These are phyloP conservation scores for Spathaspora boniae DNA, from an alignment of 805 yeast species.

Conservation along the genomic window DNA sequence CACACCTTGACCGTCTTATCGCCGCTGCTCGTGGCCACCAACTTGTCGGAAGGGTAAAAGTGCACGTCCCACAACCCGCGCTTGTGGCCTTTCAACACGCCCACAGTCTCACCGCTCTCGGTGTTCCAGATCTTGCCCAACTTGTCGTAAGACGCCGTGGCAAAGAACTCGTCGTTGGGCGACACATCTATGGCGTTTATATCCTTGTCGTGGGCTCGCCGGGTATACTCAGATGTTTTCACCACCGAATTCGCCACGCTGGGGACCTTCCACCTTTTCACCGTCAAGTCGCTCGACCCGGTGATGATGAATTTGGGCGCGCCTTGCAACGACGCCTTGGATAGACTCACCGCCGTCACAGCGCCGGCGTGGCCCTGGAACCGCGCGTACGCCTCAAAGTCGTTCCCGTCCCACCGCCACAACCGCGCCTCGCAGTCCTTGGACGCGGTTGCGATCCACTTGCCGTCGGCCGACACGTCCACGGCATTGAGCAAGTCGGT, in stretches of 20 bases:
- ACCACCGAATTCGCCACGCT: constrained; percentile 32
- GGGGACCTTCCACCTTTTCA: constrained; percentile 82
- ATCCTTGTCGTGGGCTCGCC: constrained; percentile 96
- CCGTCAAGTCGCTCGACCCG: constrained; percentile 79
- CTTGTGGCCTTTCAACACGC: constrained; percentile 83
- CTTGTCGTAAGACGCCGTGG: constrained; percentile 93
- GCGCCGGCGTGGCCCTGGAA: constrained; percentile 87
- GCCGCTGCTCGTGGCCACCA: constrained; percentile 82
- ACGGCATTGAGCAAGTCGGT: constrained; percentile 77
- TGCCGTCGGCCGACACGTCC: constrained; percentile 75
- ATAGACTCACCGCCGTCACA: constrained; percentile 76
- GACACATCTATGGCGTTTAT: constrained; percentile 85
- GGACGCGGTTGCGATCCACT: constrained; percentile 88
- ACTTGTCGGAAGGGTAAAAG: constrained; percentile 76
- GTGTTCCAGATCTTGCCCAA: constrained; percentile 86
- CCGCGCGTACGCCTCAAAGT: constrained; percentile 49
- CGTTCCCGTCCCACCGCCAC: constrained; percentile 63
- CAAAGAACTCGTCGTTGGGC: constrained; percentile 86
- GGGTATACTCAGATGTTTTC: constrained; percentile 74
- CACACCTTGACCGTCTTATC: constrained; percentile 88
- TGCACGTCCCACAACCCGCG: constrained; percentile 92
- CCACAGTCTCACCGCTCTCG: constrained; percentile 82
- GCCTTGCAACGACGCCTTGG: constrained; percentile 50
- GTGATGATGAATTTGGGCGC: constrained; percentile 72
- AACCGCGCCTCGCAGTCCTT: constrained; percentile 83